A percentile compares a stretch with the other conserved stretches of the same genome.
Evolutionary conservation across 306 rosid species (phyloP).

Genomic region (Vigna hirtella): DNA sequence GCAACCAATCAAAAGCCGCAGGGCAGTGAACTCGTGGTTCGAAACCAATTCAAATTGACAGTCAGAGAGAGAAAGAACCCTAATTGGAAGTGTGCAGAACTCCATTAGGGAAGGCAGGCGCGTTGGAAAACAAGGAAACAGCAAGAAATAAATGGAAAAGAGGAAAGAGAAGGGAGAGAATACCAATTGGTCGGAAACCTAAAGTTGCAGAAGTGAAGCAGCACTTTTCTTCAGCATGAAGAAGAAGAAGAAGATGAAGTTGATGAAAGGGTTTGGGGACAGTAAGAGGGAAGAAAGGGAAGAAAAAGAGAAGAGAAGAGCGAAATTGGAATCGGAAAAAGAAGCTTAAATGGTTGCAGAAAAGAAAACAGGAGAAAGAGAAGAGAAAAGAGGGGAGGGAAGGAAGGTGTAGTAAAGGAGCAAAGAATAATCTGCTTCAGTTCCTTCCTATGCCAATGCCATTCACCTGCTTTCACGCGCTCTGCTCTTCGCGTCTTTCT

Average conservation of each 20-base stretch:
- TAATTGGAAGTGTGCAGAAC: conserved; percentile 3
- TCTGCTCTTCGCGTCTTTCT: not conserved
- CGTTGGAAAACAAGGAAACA: conserved; percentile 25
- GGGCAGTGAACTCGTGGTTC: not conserved
- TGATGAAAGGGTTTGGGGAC: conserved; percentile 17
- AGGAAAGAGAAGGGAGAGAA: not conserved
- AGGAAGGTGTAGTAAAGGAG: conserved; percentile 52
- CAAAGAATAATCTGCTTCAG: conserved; percentile 43
- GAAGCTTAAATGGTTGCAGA: conserved; percentile 51
- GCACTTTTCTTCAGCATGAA: not conserved
- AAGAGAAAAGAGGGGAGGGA: not conserved
- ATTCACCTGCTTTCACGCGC: conserved; percentile 44
- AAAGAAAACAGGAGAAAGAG: conserved; percentile 9
- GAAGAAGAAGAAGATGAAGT: not conserved
- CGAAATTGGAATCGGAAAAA: conserved; percentile 43
- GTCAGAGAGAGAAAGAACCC: conserved; percentile 47
- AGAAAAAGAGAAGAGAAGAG: conserved; percentile 12
- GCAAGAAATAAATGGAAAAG: not conserved
- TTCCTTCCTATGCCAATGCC: conserved; percentile 27
- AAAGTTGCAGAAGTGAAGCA: conserved; percentile 12
- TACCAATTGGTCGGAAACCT: conserved; percentile 28
- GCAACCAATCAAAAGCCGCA: not conserved
- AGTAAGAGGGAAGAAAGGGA: conserved; percentile 2
- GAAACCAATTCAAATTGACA: not conserved
- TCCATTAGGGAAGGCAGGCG: conserved; percentile 17